These are phyloP conservation scores for Leccinum subtestaceum DNA, from an alignment of 768 basidiomycete species.

Conservation along the genomic window DNA sequence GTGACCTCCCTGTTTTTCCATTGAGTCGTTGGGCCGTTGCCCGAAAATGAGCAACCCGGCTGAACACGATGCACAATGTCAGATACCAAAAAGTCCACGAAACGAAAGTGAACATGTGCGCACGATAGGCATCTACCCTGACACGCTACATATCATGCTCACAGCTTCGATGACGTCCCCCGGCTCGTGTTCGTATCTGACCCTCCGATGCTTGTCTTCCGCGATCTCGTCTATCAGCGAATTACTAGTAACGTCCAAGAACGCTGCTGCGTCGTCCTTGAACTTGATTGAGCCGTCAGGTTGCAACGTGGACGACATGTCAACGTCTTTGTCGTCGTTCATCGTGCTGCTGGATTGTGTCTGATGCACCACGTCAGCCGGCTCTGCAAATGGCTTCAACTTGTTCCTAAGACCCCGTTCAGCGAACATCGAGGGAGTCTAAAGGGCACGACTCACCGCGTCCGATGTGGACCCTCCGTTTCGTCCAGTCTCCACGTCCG, in stretches of 20 bases:
- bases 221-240: conserved; percentile 72
- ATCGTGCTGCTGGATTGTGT: conserved; percentile 34
- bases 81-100: not conserved
- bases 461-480: conserved; percentile 87
- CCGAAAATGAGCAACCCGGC: conserved; percentile 44
- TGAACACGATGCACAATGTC: too few relatives aligned
- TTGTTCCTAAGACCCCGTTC: conserved; percentile 54
- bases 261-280: conserved; percentile 11
- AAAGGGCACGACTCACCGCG: conserved; percentile 49
- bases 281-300: conserved; percentile 11
- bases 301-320: conserved; percentile 43
- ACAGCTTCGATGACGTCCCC: conserved; percentile 80
- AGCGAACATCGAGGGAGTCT: not conserved
- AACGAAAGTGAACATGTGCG: conserved; percentile 24
- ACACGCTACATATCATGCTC: conserved; percentile 76
- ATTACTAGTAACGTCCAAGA: conserved; percentile 25
- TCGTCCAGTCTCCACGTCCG: conserved; percentile 80
- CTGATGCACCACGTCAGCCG: conserved; percentile 34
- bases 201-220: conserved; percentile 85
- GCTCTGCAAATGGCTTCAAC: conserved; percentile 48
- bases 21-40: conserved; percentile 21
- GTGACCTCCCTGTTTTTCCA: too few relatives aligned
- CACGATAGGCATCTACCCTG: conserved; percentile 89
- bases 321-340: conserved; percentile 38
- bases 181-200: conserved; percentile 82